Base-by-base conservation (phyloP, 2,329 filamentous ascomycete genomes). In the Fusarium proliferatum region DNA sequence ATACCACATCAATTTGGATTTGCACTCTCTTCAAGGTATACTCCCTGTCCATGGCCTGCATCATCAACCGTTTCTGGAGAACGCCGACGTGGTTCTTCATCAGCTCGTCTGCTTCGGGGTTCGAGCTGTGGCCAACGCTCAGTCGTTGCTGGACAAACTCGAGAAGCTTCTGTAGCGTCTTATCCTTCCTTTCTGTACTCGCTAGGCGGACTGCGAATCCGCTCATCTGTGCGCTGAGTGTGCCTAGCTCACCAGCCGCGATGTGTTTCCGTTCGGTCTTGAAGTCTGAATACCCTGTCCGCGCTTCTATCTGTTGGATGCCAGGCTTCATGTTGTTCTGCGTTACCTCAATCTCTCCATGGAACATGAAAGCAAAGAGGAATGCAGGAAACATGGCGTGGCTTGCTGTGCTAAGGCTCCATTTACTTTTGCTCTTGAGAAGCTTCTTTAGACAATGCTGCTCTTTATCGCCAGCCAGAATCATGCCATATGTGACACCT, bases 1-100 rank as follows among this genome's bases (percentile, higher is more conserved):
- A 66, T 76, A 82, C 81, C n/a, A 79, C 82, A 53, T 80, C 77
- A 42, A 83, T 83, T 45, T 84, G 83, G n/a, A 84, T 79, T 28
- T 84, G 78, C 2, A 82, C 80, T 17, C 83, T 80, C 67, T 82
- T 82, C 60, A 80, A 61, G 3, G 77, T 80, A 43, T 81, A 84
- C 3, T 80, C 77, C 33, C 78, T 80, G 61, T 85, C 82, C 61
- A 82, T 72, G 17, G 67, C 57, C 60, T 84, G 83, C 80, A 83
- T 82, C n/a, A 72, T 72, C 3, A 81, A 67, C 30, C 82, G 77
- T 26, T 82, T 73, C 30, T 77, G 69, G 6, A 84, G 67, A 9
- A 84, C 76, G 1, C 43, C 46, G 12, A 80, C 69, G 43, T 82
- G 76, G 16, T 76, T 75, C 42, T 59, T 67, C 57, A 83, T 71